Percentiles rank a stretch among this genome's conserved stretches.
Evolutionary conservation across 805 yeast species (phyloP).

Genomic region (Metschnikowia similis): DNA sequence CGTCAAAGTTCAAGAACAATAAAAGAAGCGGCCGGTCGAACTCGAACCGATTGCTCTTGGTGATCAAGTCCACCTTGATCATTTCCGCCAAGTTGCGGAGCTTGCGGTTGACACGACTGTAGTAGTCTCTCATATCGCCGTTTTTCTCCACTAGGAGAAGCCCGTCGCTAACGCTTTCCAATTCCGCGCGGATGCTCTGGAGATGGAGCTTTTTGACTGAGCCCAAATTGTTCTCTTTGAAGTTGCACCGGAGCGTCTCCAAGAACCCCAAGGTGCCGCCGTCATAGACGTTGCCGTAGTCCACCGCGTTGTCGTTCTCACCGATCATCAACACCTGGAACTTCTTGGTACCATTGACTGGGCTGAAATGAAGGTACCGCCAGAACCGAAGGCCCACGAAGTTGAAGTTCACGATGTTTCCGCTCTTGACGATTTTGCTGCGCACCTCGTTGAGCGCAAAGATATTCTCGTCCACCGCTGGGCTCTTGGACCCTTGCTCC

Average conservation of each 20-base stretch:
- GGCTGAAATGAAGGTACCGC: slow-evolving; percentile 56
- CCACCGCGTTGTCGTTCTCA: slow-evolving; percentile 18
- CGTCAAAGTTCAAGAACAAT: slow-evolving; percentile 45
- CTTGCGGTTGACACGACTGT: slow-evolving; percentile 27
- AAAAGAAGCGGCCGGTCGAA: slow-evolving; percentile 48
- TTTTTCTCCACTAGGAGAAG: slow-evolving; percentile 21
- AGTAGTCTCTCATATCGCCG: slow-evolving; percentile 22
- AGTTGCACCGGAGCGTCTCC: slow-evolving; percentile 38
- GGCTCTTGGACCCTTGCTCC: slow-evolving; percentile 5
- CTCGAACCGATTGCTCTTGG: slow-evolving; percentile 38
- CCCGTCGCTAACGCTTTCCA: slow-evolving; percentile 29
- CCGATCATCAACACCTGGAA: slow-evolving; percentile 49
- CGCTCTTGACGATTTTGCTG: slow-evolving; percentile 31
- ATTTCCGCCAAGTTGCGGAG: slow-evolving; percentile 32
- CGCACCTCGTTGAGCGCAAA: slow-evolving; percentile 25
- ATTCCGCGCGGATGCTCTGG: slow-evolving; percentile 22
- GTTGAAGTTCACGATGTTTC: slow-evolving; percentile 41
- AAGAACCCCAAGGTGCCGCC: slow-evolving; percentile 35
- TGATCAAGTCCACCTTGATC: slow-evolving; percentile 36
- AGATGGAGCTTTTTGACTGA: slow-evolving; percentile 29
- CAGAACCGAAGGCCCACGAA: slow-evolving; percentile 47
- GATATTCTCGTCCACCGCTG: slow-evolving; percentile 17
- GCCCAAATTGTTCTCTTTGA: slow-evolving; percentile 50
- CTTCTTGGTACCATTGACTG: slow-evolving; percentile 46
- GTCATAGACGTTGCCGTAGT: slow-evolving; percentile 18